Conservation (phyloP, 2,329 filamentous ascomycete genomes). For the Hymenoscyphus repandus region DNA sequence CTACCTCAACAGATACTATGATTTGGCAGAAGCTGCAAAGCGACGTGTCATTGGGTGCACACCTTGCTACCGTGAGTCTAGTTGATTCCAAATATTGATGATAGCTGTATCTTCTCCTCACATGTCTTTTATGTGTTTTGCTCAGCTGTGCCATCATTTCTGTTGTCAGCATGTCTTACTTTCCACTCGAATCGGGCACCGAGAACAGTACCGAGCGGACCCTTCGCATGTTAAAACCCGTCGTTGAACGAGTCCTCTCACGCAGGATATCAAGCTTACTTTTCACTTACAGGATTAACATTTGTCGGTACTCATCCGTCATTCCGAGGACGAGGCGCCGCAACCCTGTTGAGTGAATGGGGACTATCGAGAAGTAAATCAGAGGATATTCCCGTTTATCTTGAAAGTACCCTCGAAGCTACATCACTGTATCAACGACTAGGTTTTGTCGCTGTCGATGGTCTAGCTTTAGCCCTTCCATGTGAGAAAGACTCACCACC, state of each 20-base stretch:
- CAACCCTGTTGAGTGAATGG: slow-evolving; percentile 23
- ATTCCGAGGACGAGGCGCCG: too few species aligned
- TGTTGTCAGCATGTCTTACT: too few species aligned
- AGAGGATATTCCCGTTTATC: slow-evolving; percentile 22
- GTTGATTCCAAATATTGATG: not conserved
- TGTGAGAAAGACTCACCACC: slow-evolving; percentile 1
- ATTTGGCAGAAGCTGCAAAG: slow-evolving; percentile 18
- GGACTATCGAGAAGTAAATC: slow-evolving; percentile 17
- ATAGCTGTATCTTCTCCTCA: not conserved
- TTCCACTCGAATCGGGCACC: too few species aligned
- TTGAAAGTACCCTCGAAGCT: slow-evolving; percentile 24
- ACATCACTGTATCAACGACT: slow-evolving; percentile 20
- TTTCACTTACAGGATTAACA: slow-evolving; percentile 19
- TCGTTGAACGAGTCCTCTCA: not conserved
- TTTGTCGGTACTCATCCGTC: too few species aligned
- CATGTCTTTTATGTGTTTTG: not conserved
- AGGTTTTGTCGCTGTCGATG: slow-evolving; percentile 21
- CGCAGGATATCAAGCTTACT: not conserved
- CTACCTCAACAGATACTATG: slow-evolving; percentile 19
- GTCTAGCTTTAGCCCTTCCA: slow-evolving; percentile 21
- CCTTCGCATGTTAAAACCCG: not conserved
- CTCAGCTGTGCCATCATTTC: too few species aligned
- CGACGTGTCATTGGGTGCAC: slow-evolving; percentile 17
- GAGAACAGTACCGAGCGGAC: not conserved
- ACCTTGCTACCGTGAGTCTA: slow-evolving; percentile 25